phyloP scores from a whole-genome alignment of 2,329 filamentous ascomycete species.

The Calonectria pseudoreteaudii region DNA sequence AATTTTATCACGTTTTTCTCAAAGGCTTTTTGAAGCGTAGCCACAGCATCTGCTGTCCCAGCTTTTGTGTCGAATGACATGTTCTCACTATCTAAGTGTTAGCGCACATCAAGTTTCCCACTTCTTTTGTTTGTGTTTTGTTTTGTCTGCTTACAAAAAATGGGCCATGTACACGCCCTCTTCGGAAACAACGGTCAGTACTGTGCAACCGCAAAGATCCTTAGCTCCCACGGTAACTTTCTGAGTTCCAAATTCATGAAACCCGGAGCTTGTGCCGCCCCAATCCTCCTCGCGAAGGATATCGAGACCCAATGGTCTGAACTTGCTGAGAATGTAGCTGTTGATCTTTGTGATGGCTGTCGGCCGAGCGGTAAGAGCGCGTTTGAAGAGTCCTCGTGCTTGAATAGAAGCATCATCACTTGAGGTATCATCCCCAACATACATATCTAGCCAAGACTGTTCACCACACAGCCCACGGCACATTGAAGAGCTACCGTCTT shows the following conservation, averaged over 20 bases:
- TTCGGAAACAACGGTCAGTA: not conserved
- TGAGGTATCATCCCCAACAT: not conserved
- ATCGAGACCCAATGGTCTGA: not conserved
- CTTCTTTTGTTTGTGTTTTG: too few relatives aligned
- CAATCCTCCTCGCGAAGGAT: not conserved
- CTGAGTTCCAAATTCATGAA: not conserved
- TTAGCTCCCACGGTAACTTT: not conserved
- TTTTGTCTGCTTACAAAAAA: not conserved
- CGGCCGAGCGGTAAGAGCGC: not conserved
- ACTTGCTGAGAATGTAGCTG: not conserved
- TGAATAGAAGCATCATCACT: not conserved
- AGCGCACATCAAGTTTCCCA: not conserved
- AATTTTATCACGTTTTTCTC: not conserved
- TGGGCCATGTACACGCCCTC: not conserved
- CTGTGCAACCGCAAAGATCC: not conserved
- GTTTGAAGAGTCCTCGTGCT: not conserved
- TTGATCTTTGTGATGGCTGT: not conserved
- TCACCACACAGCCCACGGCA: not conserved
- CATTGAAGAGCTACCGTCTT: not conserved
- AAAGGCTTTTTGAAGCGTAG: not conserved
- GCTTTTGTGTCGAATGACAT: not conserved
- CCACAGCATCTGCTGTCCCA: too few relatives aligned
- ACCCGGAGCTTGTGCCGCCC: not conserved
- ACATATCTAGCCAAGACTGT: not conserved
- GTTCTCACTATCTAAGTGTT: not conserved